Conservation (phyloP, 345 rosid genomes). For the Citrus glauca region DNA sequence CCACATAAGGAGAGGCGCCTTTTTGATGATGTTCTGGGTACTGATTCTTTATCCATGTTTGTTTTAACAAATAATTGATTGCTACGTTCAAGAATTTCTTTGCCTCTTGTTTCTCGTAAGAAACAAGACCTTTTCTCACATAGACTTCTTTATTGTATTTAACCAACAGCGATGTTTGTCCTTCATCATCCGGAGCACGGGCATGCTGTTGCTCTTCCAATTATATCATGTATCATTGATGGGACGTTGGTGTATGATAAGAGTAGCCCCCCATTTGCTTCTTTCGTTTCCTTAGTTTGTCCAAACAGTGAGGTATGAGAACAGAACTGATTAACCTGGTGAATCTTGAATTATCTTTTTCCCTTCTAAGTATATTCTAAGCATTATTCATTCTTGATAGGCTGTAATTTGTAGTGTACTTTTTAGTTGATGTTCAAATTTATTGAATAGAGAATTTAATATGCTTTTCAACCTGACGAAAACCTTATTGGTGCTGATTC, state of each 20-base stretch:
- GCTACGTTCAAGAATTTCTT: neutral
- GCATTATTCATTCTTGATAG: neutral
- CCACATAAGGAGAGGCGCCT: constrained; percentile 79
- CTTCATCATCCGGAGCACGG: constrained; percentile 99
- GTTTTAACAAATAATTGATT: neutral
- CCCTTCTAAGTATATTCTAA: neutral
- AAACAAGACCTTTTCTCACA: neutral
- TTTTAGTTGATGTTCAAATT: neutral
- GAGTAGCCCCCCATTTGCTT: constrained; percentile 77
- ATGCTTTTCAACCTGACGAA: neutral
- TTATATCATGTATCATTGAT: constrained; percentile 87
- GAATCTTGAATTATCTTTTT: neutral
- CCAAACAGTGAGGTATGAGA: constrained; percentile 68
- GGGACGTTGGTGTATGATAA: constrained; percentile 78
- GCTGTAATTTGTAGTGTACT: neutral
- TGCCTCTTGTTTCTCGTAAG: neutral
- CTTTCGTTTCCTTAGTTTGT: constrained; percentile 89
- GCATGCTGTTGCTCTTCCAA: constrained; percentile 91
- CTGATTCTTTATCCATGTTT: constrained; percentile 16
- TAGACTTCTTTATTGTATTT: constrained; percentile 15
- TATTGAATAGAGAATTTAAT: neutral
- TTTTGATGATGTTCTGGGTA: constrained; percentile 94
- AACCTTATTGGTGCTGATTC: neutral
- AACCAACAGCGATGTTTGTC: constrained; percentile 82
- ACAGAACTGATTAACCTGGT: constrained; percentile 4